Evolutionary conservation across 257 asterid species (phyloP), one percentile per base, ranked within the genome.

Genomic region (Misopates orontium): DNA sequence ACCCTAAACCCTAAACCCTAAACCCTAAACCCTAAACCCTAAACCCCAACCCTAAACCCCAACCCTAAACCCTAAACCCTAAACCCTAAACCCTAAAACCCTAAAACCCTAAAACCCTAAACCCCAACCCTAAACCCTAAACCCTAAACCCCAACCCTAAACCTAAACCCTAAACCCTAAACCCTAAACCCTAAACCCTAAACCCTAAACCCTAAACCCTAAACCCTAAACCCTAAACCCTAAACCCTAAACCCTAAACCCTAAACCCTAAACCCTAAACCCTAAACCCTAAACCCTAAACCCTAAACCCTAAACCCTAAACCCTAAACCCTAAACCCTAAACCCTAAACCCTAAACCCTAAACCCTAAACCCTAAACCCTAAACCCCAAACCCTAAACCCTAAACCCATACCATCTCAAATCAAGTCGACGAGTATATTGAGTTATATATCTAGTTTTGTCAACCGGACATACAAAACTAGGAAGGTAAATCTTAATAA

Each of bases 321-420:
- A 48, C 54, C 54, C 54, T 48, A 48, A 48, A 48, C 54, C 54
- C 54, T 48, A 48, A 48, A 48, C 54, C 54, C 54, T 48, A 48
- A 48, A 48, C 54, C 54, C 54, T 48, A 48, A 48, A 48, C 54
- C 54, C 54, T 48, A 48, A 48, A 48, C 54, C 54, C 54, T 48
- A 48, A 48, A 48, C 54, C 54, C 54, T 48, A 48, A 48, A 8
- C 10, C 54, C 54, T 16, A 8, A 48, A 48, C 54, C 54, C 54
- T 48, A 48, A 48, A 48, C 54, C 54, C 54, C 14, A 48, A 48
- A 48, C 54, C 54, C 54, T 48, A 48, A 48, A 48, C 54, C 54
- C 54, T 48, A 48, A 48, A 48, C 54, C 54, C 54, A 4, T 90
- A 72, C 72, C 77, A 78, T 72, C 66, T 78, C 45, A 75, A 67